These are phyloP conservation scores for Neonectria sp. DNA, from an alignment of 2,329 filamentous ascomycete genomes.

Conservation along the genomic window DNA sequence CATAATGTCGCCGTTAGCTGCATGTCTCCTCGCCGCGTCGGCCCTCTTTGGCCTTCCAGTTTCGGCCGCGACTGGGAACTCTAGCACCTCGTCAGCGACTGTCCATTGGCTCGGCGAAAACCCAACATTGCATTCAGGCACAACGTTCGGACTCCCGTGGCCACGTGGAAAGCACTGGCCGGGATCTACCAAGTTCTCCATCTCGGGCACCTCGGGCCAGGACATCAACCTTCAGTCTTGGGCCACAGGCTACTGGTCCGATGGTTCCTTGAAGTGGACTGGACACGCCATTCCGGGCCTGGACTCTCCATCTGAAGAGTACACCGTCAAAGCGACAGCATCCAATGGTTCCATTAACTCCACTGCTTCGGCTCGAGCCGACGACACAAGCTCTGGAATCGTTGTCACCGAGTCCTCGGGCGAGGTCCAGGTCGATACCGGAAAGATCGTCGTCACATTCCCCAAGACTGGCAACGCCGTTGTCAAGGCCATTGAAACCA, in stretches of 20 bases:
- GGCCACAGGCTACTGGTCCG: slow-evolving; percentile 72
- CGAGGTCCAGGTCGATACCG: slow-evolving; percentile 59
- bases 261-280: slow-evolving; percentile 74
- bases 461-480: slow-evolving; percentile 59
- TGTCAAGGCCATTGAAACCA: slow-evolving; percentile 57
- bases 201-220: slow-evolving; percentile 42
- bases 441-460: slow-evolving; percentile 59
- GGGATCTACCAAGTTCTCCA: slow-evolving; percentile 55
- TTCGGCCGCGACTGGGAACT: slow-evolving; percentile 34
- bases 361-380: slow-evolving; percentile 17
- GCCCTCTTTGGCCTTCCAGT: slow-evolving; percentile 29
- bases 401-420: slow-evolving; percentile 42
- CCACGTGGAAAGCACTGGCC: slow-evolving; percentile 56
- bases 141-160: slow-evolving; percentile 63
- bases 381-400: slow-evolving; percentile 14
- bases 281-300: slow-evolving; percentile 67
- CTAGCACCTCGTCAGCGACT: slow-evolving; percentile 39
- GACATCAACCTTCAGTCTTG: slow-evolving; percentile 61
- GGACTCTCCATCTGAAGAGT: slow-evolving; percentile 57
- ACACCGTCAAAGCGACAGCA: slow-evolving; percentile 51
- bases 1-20: slow-evolving; percentile 18
- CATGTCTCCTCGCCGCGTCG: slow-evolving; percentile 24
- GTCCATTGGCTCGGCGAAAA: slow-evolving; percentile 59
- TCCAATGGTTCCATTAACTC: slow-evolving; percentile 33
- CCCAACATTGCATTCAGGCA: slow-evolving; percentile 53